Evolutionary conservation across 2,329 filamentous ascomycete genomes (phyloP), one percentile per base, ranked within the genome.

Genomic region (Talaromyces islandicus): DNA sequence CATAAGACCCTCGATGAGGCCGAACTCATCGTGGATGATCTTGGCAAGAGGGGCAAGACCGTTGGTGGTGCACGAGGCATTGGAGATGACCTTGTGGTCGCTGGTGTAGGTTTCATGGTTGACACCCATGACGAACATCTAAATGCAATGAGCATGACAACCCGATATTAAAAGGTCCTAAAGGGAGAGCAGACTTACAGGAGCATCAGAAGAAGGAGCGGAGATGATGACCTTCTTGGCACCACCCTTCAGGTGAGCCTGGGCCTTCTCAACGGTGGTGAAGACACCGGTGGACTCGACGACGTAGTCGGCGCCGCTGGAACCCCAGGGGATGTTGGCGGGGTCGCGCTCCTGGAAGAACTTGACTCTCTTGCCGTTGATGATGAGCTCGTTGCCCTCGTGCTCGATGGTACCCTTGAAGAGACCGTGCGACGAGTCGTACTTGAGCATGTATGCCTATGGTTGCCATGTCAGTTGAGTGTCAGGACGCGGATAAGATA

Each of bases 51-150:
- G 94, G 80, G 94, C 94, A 81, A 99, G 83, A 88, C 94, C 97
- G 91, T 99, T 99, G 86, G 94, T 97, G 80, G 94, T 99, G 91
- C 94, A 97, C 71, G 94, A 97, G 73, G 94, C 94, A 85, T 99
- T 99, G 83, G 94, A 97, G 83, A 97, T 91, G 79, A 99, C 88
- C 73, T 91, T 83, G 79, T 94, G 86, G 78, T 90, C 90, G 77
- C 89, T 88, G 80, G 90, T 93, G 88, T 97, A 97, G 73, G 81
- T 85, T 79, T 92, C 86, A 82, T 97, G 85, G 87, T 97, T 99
- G 84, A 99, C 94, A 78, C 94, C 94, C 88, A 97, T 95, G 77
- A 99, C 94, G 87, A 95, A 99, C 94, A 99, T 99, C 59, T 61
- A 41, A 4, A 19, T 7, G 14, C n/a, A 10, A 30, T 12, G 14